phyloP scores from a whole-genome alignment of 169 alveolate species.

The Plasmodium inui region DNA sequence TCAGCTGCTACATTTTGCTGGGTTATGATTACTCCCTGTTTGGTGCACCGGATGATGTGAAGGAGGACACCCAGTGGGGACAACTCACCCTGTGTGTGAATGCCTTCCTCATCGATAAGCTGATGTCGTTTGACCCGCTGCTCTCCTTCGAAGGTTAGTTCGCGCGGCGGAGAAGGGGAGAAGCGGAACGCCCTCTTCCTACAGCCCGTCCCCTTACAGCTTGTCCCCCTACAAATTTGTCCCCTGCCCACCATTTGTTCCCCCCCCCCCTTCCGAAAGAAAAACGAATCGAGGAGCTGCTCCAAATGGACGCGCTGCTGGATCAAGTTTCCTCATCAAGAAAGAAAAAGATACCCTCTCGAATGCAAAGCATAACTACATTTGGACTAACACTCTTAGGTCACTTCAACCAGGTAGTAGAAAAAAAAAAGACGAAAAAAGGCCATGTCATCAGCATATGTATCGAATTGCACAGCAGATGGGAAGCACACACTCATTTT shows the following conservation, averaged over 20 bases:
- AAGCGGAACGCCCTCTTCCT: background rate
- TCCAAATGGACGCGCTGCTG: slow-evolving; percentile 1
- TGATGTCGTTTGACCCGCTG: slow-evolving; percentile 29
- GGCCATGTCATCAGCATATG: background rate
- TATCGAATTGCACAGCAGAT: background rate
- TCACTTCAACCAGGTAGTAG: slow-evolving; percentile 38
- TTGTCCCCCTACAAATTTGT: background rate
- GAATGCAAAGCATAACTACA: slow-evolving; percentile 55
- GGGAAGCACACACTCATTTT: background rate
- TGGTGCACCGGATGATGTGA: background rate
- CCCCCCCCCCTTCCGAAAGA: background rate
- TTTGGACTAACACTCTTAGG: slow-evolving; percentile 51
- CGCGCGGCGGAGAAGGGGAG: background rate
- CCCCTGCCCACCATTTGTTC: background rate
- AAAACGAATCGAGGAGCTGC: slow-evolving; percentile 23
- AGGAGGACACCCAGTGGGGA: slow-evolving; percentile 28
- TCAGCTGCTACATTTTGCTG: slow-evolving; percentile 5
- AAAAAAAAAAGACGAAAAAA: background rate
- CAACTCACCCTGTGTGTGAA: slow-evolving; percentile 13
- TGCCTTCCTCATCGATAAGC: slow-evolving; percentile 31
- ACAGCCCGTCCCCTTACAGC: background rate
- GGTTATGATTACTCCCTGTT: slow-evolving; percentile 22
- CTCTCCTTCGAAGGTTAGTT: slow-evolving; percentile 33
- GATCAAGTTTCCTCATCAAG: background rate
- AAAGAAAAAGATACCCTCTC: background rate